These are phyloP conservation scores for Pythium insidiosum DNA, from an alignment of 352 stramenopile species.

Conservation along the genomic window DNA sequence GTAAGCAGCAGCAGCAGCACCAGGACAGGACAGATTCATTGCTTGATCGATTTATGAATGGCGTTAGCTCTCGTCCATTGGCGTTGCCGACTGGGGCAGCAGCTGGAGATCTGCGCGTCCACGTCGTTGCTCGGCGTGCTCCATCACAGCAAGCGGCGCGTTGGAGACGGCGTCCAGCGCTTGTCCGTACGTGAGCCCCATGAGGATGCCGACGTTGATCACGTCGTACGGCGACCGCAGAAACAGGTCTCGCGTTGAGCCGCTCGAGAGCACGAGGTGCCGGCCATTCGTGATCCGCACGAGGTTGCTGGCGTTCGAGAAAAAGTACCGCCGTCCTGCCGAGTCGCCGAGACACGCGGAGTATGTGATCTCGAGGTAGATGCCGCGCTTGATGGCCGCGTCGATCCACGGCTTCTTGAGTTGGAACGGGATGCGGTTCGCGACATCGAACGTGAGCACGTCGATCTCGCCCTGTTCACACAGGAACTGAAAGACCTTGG, in stretches of 20 bases:
- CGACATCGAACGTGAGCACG: slow-evolving; percentile 76
- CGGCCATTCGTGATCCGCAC: slow-evolving; percentile 60
- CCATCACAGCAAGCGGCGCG: slow-evolving; percentile 42
- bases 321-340: slow-evolving; percentile 74
- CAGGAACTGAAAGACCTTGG: slow-evolving; percentile 77
- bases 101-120: no score
- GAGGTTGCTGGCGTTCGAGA: slow-evolving; percentile 76
- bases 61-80: no score
- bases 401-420: slow-evolving; percentile 70
- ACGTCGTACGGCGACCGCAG: slow-evolving; percentile 78
- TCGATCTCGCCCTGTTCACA: slow-evolving; percentile 77
- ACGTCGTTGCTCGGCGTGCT: slow-evolving; percentile 48
- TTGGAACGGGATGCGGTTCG: slow-evolving; percentile 70
- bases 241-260: slow-evolving; percentile 63
- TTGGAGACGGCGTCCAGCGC: slow-evolving; percentile 59
- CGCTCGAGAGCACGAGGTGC: slow-evolving; percentile 67
- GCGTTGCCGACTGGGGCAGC: no score
- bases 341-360: slow-evolving; percentile 68
- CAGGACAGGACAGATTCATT: no score
- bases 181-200: slow-evolving; percentile 63
- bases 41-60: no score
- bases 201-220: slow-evolving; percentile 67
- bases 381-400: slow-evolving; percentile 53
- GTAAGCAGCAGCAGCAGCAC: no score
- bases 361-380: slow-evolving; percentile 83